A percentile compares a stretch with the other conserved stretches of the same genome.
These are phyloP conservation scores for Rutstroemia sp. DNA, from an alignment of 2,329 filamentous ascomycete genomes.

Conservation along the genomic window DNA sequence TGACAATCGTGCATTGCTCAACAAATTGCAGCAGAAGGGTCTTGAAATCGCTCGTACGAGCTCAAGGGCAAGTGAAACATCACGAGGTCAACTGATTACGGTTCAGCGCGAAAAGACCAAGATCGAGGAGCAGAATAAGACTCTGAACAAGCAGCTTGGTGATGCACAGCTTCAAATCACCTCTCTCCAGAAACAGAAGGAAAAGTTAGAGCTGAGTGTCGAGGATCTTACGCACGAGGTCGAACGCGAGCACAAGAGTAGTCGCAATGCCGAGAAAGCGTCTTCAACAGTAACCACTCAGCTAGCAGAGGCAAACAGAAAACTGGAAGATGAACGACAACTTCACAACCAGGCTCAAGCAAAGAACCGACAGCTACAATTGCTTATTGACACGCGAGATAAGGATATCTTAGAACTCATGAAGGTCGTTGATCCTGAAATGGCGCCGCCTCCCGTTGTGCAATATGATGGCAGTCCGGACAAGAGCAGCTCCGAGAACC, in stretches of 20 bases:
- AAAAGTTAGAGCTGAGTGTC: constrained; percentile 79
- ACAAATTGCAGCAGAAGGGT: constrained; percentile 96
- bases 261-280: constrained; percentile 81
- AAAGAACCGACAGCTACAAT: constrained; percentile 74
- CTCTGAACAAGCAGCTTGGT: constrained; percentile 74
- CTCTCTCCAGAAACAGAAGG: constrained; percentile 85
- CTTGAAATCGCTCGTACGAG: constrained; percentile 89
- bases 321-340: constrained; percentile 83
- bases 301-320: constrained; percentile 81
- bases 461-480: constrained; percentile 52
- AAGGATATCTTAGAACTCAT: constrained; percentile 76
- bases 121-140: constrained; percentile 74
- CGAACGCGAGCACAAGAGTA: constrained; percentile 80
- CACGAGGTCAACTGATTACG: constrained; percentile 66
- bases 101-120: constrained; percentile 78
- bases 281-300: constrained; percentile 75
- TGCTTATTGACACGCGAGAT: constrained; percentile 70
- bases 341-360: constrained; percentile 77
- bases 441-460: constrained; percentile 37
- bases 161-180: constrained; percentile 78
- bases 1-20: constrained; percentile 88
- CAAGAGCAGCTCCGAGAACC: constrained; percentile 42
- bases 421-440: constrained; percentile 72
- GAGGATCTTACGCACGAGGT: constrained; percentile 93
- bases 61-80: constrained; percentile 77